Base-by-base conservation (phyloP, 495 filamentous ascomycete species). In the Aspergillus indologenus region DNA sequence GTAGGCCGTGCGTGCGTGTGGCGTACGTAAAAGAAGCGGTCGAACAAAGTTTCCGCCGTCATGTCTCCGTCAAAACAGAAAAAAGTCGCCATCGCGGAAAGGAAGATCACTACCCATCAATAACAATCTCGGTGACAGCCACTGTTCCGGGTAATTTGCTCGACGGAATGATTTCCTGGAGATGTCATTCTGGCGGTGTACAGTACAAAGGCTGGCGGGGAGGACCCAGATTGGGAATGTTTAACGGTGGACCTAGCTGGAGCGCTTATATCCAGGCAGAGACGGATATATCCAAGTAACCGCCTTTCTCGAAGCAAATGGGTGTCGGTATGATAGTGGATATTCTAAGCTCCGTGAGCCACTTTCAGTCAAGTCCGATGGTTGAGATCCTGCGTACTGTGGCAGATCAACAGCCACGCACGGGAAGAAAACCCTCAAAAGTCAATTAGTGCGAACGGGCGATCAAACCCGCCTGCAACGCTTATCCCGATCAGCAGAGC, bases 171-270 rank as follows among this genome's bases (percentile, higher is more conserved):
- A 29, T 9, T 29, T 29, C 9, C 26, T 29, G 26, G 47, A 57
- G 31, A 40, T 43, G 62, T 46, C 58, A 53, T 62, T 61, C 55
- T 66, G 57, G 64, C 64, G 64, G 64, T 66, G 64, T 61, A 63
- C 60, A 61, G 26, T 29, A 29, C 26, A 29, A 29, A 29, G 26
- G n/a, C n/a, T n/a, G 44, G 51, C 34, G 56, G 54, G 23, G 46
- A 22, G 44, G 60, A 60, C 22, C 64, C 64, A 63, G n/a, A 62
- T 63, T 61, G 59, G 29, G 46, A 23, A 51, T 26, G 42, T n/a
- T 53, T 26, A 52, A 46, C 44, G 46, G 63, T 65, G 63, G 63
- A 60, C 59, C 48, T 48, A 17, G n/a, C n/a, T n/a, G 5, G 34
- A 40, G 34, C 34, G 34, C 2, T 15, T 8, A 4, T 40, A 11